Conservation (phyloP, 768 basidiomycete genomes). For the Mycena crocata region DNA sequence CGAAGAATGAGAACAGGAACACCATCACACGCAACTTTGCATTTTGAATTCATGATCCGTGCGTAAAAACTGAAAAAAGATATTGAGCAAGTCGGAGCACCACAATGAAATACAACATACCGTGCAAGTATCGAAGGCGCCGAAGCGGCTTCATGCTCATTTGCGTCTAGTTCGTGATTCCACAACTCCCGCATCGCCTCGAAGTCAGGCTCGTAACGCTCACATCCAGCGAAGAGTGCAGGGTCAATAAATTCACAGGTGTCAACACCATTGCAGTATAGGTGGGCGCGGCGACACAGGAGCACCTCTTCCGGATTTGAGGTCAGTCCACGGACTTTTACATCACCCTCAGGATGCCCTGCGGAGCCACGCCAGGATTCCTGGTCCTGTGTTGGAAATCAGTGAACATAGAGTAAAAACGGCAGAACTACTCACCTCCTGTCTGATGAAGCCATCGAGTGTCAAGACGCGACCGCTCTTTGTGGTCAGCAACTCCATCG, state of each 20-base stretch:
- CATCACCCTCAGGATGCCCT: not conserved
- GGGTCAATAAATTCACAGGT: constrained; percentile 4
- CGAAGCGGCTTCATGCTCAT: constrained; percentile 21
- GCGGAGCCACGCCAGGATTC: not conserved
- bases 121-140: not conserved
- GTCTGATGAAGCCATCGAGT: too few relatives aligned
- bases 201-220: constrained; percentile 19
- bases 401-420: too few relatives aligned
- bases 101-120: not conserved
- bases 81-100: not conserved
- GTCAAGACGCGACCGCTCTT: too few relatives aligned
- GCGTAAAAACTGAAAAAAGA: constrained; percentile 2
- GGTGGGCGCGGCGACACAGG: constrained; percentile 4
- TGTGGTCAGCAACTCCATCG: too few relatives aligned
- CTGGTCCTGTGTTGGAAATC: too few relatives aligned
- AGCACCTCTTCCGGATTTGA: not conserved
- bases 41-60: constrained; percentile 5
- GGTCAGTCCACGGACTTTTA: not conserved
- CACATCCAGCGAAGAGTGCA: not conserved
- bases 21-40: constrained; percentile 12
- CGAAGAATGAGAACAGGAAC: not conserved
- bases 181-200: constrained; percentile 9
- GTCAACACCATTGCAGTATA: constrained; percentile 10
- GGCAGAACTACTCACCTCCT: too few relatives aligned
- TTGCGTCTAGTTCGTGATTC: constrained; percentile 19